Conservation (phyloP, 2,329 filamentous ascomycete genomes). For the Curvularia spicifera region DNA sequence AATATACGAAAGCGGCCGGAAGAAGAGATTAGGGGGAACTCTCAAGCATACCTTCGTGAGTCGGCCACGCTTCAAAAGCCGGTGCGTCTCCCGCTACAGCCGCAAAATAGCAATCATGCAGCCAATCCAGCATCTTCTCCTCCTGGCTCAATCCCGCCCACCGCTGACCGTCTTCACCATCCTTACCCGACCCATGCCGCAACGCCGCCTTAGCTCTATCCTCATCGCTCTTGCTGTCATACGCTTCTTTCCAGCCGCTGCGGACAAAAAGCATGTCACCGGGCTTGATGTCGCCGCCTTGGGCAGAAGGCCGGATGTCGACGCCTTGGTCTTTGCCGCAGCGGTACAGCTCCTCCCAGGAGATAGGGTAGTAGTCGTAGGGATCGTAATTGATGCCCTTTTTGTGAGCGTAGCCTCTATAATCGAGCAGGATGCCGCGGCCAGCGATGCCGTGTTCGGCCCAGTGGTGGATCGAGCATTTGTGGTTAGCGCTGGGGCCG, state of each 20-base stretch:
- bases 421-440: constrained; percentile 54
- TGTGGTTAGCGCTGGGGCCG: constrained; percentile 51
- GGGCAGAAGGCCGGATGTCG: constrained; percentile 62
- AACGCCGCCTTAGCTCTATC: constrained; percentile 47
- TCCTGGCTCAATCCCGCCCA: constrained; percentile 62
- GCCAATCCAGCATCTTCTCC: constrained; percentile 65
- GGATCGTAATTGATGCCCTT: constrained; percentile 54
- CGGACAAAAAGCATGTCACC: constrained; percentile 72
- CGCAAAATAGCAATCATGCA: constrained; percentile 73
- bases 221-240: constrained; percentile 54
- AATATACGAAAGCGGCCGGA: too few relatives aligned
- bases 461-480: constrained; percentile 56
- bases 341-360: constrained; percentile 58
- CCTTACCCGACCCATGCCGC: constrained; percentile 53
- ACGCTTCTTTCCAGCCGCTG: constrained; percentile 66
- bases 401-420: constrained; percentile 50
- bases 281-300: constrained; percentile 62
- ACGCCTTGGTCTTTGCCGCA: constrained; percentile 67
- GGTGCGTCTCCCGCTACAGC: constrained; percentile 69
- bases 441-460: constrained; percentile 55
- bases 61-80: constrained; percentile 69
- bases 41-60: constrained; percentile 47
- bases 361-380: constrained; percentile 52
- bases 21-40: too few relatives aligned
- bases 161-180: constrained; percentile 48